Evolutionary conservation across 2,329 filamentous ascomycete species (phyloP), one percentile per base, ranked within the genome.

Genomic region (Nemania bipapillata): DNA sequence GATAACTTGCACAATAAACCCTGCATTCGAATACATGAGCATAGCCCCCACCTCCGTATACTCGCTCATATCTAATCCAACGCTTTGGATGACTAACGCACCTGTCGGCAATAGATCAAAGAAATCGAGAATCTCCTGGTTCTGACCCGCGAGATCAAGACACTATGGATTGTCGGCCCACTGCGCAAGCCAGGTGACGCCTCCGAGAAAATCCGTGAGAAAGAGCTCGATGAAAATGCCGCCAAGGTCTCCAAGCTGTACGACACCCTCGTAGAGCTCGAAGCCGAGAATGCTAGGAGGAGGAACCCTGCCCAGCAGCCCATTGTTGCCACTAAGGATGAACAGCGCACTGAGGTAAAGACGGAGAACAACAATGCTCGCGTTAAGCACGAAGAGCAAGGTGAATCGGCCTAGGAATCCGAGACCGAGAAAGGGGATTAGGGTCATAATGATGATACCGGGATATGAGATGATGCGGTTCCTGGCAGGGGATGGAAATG

Each of bases 141-240:
- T 30, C 77, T 87, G 12, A 85, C 80, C 20, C 81, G 84, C 42
- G 81, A 83, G 69, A 79, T 87, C 65, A 84, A 85, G 70, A 81
- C 83, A 63, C 78, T 86, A 26, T 86, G 84, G 84, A 79, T 85
- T 11, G 80, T 82, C 63, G 85, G 85, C 1, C 81, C 84, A 0
- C 76, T 86, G 26, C 80, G 80, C 64, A 79, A 77, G 53, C 79
- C 83, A 3, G 82, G 81, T 50, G 81, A 84, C 57, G 81, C 81
- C 42, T 80, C 81, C 20, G 55, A 54, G 47, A 76, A 82, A 54
- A 55, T 11, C 32, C 77, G 74, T 52, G 77, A 81, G 70, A 78
- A 77, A 28, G 78, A 79, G 63, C 71, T 79, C 50, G 80, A 80
- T 52, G 70, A 70, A 8, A 78, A 80, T 64, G 82, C 84, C 35